phyloP scores from a whole-genome alignment of 345 rosid genomes.

The Populus deltoides region DNA sequence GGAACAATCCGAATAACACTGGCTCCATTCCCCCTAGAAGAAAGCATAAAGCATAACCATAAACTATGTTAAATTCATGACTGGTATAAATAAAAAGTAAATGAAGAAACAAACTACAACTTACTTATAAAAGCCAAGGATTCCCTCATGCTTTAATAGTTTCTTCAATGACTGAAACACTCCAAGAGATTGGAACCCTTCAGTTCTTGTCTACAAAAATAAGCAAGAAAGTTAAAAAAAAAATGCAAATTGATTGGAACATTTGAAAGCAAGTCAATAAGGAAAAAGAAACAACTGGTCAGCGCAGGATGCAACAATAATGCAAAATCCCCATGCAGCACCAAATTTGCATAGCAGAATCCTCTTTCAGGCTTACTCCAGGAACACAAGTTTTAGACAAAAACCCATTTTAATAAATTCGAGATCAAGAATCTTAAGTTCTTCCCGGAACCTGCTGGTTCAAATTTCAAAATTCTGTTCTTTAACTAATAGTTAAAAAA shows the following conservation, averaged over 20 bases:
- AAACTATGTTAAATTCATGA: not conserved
- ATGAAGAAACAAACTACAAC: conserved; percentile 16
- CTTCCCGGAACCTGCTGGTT: not conserved
- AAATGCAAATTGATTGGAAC: not conserved
- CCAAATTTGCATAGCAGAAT: not conserved
- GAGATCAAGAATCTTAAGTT: not conserved
- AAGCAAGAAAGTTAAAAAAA: not conserved
- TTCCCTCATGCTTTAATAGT: conserved; percentile 75
- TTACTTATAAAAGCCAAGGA: conserved; percentile 84
- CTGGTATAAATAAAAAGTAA: not conserved
- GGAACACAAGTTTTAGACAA: not conserved
- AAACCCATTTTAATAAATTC: not conserved
- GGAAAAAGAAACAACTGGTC: not conserved
- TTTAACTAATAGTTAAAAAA: not conserved
- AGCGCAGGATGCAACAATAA: not conserved
- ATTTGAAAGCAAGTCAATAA: not conserved
- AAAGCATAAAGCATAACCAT: conserved; percentile 11
- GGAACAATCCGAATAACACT: conserved; percentile 93
- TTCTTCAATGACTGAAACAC: conserved; percentile 68
- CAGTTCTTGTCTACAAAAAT: conserved; percentile 68
- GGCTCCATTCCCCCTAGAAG: conserved; percentile 85
- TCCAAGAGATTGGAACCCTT: conserved; percentile 75
- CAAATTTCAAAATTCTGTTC: not conserved
- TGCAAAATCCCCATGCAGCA: not conserved
- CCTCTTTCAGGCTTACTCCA: not conserved